These are phyloP conservation scores for Petunia axillaris DNA, from an alignment of 257 asterid genomes.

Conservation along the genomic window DNA sequence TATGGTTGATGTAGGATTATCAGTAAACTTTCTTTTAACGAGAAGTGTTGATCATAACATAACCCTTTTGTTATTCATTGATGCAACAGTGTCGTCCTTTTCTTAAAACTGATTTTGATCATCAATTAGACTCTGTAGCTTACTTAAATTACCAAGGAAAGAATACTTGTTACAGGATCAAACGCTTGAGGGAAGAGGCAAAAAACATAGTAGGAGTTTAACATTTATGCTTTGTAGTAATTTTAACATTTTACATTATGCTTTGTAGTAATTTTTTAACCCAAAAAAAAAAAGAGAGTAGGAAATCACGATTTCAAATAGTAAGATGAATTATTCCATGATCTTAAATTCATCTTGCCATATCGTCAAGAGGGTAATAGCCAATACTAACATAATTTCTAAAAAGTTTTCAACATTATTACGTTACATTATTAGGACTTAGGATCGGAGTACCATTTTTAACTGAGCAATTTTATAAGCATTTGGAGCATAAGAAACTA, in stretches of 20 bases:
- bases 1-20: neutral
- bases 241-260: too few species aligned
- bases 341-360: neutral
- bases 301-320: neutral
- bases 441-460: too few species aligned
- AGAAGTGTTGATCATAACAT: neutral
- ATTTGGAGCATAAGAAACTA: neutral
- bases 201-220: too few species aligned
- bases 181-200: too few species aligned
- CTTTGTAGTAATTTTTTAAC: too few species aligned
- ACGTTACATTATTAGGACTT: too few species aligned
- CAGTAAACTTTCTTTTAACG: neutral
- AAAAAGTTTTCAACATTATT: neutral
- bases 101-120: neutral
- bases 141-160: neutral
- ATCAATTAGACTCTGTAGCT: neutral
- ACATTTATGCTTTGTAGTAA: too few species aligned
- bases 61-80: neutral
- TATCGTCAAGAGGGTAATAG: neutral
- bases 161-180: neutral
- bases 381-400: neutral
- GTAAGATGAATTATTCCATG: neutral
- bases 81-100: neutral
- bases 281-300: too few species aligned
- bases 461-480: neutral